Evolutionary conservation across 2,329 filamentous ascomycete species (phyloP), one percentile per base, ranked within the genome.

Genomic region (Phoma sp.): DNA sequence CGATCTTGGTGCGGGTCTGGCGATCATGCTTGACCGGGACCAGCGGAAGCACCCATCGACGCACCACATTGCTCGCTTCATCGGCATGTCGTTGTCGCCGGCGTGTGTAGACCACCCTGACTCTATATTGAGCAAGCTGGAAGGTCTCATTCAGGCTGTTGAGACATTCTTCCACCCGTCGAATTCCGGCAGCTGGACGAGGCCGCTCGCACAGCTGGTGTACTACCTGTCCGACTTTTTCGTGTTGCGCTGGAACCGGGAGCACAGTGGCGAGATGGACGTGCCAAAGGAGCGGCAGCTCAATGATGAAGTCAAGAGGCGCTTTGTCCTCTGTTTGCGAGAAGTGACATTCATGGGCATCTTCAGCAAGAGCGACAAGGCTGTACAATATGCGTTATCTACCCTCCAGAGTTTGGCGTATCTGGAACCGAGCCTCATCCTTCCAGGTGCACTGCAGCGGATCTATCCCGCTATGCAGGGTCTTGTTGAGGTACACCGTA

Each of bases 81-180:
- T 98, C 55, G 87, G 96, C 47, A 94, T 94, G 85, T 97, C 93
- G 0, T 76, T 99, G 35, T 98, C 95, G 1, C 94, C 95, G 1
- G 81, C 87, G 40, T 95, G 91, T 68, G 78, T 96, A 43, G 85
- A 90, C 37, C 82, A 86, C n/a, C 82, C 88, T 27, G 88, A 88
- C 51, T 98, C 93, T 0, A 86, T 96, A 38, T 77, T 99, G 67
- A 86, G 89, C 31, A 91, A 90, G 62, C 83, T 99, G 5, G 94
- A 99, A 74, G 94, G 91, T 0, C 81, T 99, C 47, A 90, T 99
- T 64, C 90, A 98, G 74, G 95, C 93, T 2, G 89, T 98, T 41
- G 95, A 99, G 75, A 99, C 95, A 0, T 99, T 99, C 76, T 99
- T 97, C 81, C 95, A 99, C 69, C 95, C 95, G 2, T 99, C 95